Evolutionary conservation across 139 green algal genomes (phyloP).

Genomic region (Coccomyxa sp.): DNA sequence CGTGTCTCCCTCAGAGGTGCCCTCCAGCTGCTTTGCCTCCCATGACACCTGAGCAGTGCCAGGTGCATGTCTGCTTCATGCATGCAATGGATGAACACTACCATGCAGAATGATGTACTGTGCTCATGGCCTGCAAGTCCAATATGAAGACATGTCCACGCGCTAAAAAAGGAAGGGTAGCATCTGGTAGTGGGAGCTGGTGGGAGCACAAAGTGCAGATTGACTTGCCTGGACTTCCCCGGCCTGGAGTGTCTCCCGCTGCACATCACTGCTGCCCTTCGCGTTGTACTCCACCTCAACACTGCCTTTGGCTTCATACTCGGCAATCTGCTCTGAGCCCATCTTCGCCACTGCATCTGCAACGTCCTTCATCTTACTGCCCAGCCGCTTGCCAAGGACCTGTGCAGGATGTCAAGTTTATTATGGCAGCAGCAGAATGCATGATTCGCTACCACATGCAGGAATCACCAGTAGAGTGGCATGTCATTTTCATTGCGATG

Average conservation of each 20-base stretch:
- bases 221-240: slow-evolving; percentile 75
- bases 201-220: neutral
- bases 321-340: slow-evolving; percentile 49
- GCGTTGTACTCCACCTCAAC: slow-evolving; percentile 38
- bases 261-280: slow-evolving; percentile 52
- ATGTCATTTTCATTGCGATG: neutral
- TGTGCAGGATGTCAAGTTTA: neutral
- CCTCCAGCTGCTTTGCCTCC: slow-evolving; percentile 72
- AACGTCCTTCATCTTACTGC: slow-evolving; percentile 75
- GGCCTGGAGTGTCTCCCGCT: slow-evolving; percentile 52
- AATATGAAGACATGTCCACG: too few species aligned
- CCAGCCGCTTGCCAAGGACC: slow-evolving; percentile 79
- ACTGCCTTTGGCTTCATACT: slow-evolving; percentile 51
- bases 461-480: neutral
- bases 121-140: neutral
- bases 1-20: slow-evolving; percentile 44
- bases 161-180: neutral
- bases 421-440: neutral
- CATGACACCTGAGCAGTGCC: slow-evolving; percentile 43
- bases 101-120: neutral
- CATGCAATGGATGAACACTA: neutral
- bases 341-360: slow-evolving; percentile 54
- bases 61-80: neutral
- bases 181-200: neutral
- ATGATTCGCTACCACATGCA: neutral